A percentile compares a stretch with the other conserved stretches of the same genome.
Conservation (phyloP, 345 rosid species). For the Gossypium bickii region DNA sequence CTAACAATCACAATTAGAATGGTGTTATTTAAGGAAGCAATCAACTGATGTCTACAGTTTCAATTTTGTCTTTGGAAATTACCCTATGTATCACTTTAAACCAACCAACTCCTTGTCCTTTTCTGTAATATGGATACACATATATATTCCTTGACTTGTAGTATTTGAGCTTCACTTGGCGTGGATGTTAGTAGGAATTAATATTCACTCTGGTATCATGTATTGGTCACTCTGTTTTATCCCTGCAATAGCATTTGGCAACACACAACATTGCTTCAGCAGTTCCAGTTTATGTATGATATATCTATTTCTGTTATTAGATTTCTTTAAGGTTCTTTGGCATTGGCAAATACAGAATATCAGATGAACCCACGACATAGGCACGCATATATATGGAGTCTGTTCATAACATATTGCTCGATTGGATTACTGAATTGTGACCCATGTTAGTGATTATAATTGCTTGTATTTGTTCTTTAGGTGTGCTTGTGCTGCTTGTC, state of each 20-base stretch:
- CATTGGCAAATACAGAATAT: neutral
- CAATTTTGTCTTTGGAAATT: neutral
- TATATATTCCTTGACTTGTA: neutral
- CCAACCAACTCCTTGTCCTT: neutral
- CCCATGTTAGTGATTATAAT: no score
- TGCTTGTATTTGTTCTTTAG: neutral
- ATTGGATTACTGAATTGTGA: neutral
- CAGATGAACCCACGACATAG: neutral
- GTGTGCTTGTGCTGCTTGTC: neutral
- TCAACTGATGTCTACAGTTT: neutral
- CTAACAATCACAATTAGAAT: neutral
- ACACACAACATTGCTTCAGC: neutral
- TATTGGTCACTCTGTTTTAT: neutral
- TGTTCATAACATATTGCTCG: neutral
- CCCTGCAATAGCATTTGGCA: neutral
- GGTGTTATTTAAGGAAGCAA: neutral
- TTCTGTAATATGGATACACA: neutral
- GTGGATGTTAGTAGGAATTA: neutral
- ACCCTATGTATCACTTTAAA: neutral
- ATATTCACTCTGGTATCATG: neutral
- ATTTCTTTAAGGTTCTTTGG: constrained; percentile 2
- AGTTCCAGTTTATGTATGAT: neutral
- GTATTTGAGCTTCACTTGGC: neutral
- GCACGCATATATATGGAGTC: neutral
- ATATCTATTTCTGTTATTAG: neutral